Conservation (phyloP, 148 eudicot species). For the Silene latifolia region DNA sequence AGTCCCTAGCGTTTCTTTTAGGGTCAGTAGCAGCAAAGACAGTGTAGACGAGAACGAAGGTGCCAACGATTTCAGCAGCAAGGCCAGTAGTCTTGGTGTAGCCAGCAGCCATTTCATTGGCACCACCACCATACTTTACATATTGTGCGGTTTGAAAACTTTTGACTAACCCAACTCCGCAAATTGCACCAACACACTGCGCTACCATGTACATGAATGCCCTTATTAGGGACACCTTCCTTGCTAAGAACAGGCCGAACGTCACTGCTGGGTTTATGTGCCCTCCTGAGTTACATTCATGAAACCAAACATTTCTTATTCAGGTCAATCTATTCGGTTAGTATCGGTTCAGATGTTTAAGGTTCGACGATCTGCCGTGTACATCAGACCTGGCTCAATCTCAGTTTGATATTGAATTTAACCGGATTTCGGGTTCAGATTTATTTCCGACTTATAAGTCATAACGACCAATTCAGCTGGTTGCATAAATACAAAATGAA, state of each 20-base stretch:
- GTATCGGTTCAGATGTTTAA: no score
- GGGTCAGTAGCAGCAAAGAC: slow-evolving; percentile 77
- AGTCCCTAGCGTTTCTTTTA: slow-evolving; percentile 65
- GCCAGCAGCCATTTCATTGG: slow-evolving; percentile 44
- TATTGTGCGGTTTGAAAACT: slow-evolving; percentile 31
- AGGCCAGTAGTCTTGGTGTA: slow-evolving; percentile 61
- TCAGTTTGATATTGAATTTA: no score
- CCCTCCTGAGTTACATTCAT: slow-evolving; percentile 39
- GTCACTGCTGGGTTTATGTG: slow-evolving; percentile 87
- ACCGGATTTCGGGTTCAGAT: no score
- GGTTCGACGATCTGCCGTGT: no score
- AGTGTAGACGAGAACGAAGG: slow-evolving; percentile 70
- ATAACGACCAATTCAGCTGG: no score
- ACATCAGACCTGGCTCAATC: no score
- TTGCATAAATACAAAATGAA: no score
- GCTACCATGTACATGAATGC: slow-evolving; percentile 61
- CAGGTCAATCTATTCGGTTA: no score
- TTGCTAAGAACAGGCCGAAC: slow-evolving; percentile 58
- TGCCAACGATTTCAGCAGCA: slow-evolving; percentile 73
- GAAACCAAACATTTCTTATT: no score
- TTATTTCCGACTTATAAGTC: no score
- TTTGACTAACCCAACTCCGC: slow-evolving; percentile 72
- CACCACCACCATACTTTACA: slow-evolving; percentile 26
- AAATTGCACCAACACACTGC: slow-evolving; percentile 63
- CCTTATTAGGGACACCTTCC: slow-evolving; percentile 59